Evolutionary conservation across 495 filamentous ascomycete species (phyloP).

Genomic region (Penicillium tannophilum): DNA sequence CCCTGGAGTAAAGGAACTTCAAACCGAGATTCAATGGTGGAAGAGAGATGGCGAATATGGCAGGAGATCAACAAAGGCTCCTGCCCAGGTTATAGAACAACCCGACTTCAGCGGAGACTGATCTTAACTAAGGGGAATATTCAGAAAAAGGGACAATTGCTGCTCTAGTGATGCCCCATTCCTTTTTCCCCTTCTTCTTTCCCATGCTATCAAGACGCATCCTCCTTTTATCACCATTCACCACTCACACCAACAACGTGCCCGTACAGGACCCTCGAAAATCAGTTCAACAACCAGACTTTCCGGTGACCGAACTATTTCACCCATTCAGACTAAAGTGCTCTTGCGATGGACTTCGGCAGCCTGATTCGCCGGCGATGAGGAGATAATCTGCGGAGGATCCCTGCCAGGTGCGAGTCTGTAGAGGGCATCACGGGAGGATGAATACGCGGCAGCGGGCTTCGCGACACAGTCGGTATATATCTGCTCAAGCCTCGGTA

Average conservation of each 20-base stretch:
- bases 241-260: background rate
- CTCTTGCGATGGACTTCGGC: background rate
- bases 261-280: background rate
- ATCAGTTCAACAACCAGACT: background rate
- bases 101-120: no score
- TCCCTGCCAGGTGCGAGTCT: slow-evolving; percentile 2
- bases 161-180: no score
- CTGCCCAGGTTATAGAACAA: no score
- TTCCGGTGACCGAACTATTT: no score
- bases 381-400: background rate
- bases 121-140: background rate
- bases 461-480: background rate
- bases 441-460: background rate
- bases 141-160: no score
- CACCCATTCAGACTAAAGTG: background rate
- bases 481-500: background rate
- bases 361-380: background rate
- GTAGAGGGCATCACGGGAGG: slow-evolving; percentile 2
- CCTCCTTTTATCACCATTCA: background rate
- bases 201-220: background rate
- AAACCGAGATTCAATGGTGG: no score
- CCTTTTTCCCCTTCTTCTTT: background rate
- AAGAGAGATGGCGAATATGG: no score
- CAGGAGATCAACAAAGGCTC: no score
- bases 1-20: background rate